A percentile compares a stretch with the other conserved stretches of the same genome.
Conservation (phyloP, 805 yeast species). For the Candida palmyrensis region DNA sequence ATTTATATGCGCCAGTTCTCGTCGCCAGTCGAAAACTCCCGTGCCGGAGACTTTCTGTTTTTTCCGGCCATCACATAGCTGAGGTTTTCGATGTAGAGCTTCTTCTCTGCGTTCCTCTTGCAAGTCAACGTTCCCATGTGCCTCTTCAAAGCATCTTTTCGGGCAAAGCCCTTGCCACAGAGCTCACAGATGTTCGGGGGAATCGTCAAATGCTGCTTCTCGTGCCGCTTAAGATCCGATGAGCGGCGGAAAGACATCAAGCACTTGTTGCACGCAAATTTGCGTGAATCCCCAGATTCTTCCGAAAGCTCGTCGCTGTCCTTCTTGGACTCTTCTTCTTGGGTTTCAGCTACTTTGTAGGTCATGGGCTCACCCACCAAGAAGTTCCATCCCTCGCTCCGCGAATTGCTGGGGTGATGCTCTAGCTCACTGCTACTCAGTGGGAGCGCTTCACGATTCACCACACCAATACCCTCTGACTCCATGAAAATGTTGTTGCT, state of each 20-base stretch:
- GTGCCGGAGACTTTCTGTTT: no score
- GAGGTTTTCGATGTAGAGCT: constrained; percentile 30
- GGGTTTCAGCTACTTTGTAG: constrained; percentile 2
- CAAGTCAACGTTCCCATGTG: constrained; percentile 74
- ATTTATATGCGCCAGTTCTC: no score
- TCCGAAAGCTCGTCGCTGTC: constrained; percentile 7
- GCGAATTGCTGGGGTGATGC: constrained; percentile 3
- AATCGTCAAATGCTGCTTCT: constrained; percentile 64
- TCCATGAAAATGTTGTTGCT: constrained; percentile 33
- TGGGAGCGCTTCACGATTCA: neutral
- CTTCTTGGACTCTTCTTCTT: constrained; percentile 4
- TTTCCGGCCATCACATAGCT: constrained; percentile 12
- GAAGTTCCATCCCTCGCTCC: constrained; percentile 27
- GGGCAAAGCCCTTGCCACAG: constrained; percentile 80
- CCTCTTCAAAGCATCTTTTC: constrained; percentile 77
- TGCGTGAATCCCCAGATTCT: constrained; percentile 17
- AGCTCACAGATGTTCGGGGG: constrained; percentile 71
- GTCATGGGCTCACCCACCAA: constrained; percentile 17
- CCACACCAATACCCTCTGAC: constrained; percentile 1
- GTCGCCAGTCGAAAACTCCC: no score
- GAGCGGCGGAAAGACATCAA: constrained; percentile 60
- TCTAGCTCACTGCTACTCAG: constrained; percentile 1
- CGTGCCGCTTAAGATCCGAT: constrained; percentile 69
- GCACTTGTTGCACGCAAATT: constrained; percentile 57
- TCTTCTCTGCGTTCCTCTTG: constrained; percentile 60